Conservation (phyloP, 169 alveolate genomes). For the Eimeria praecox region DNA sequence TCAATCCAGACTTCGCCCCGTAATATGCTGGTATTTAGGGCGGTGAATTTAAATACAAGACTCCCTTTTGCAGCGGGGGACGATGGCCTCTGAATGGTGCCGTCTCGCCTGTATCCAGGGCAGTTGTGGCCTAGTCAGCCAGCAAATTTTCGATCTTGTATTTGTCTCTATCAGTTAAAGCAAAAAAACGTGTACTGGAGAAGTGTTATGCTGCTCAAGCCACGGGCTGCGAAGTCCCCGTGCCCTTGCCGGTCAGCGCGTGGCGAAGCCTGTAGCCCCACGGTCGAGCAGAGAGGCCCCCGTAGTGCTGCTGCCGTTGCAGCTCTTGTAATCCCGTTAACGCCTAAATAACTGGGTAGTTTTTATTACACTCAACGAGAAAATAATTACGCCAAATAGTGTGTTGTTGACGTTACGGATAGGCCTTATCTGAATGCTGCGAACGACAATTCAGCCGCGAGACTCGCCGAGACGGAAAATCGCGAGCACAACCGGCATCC, state of each 20-base stretch:
- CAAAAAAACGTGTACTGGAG: background rate
- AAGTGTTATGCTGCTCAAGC: background rate
- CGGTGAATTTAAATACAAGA: background rate
- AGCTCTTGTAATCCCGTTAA: background rate
- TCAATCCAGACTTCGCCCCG: background rate
- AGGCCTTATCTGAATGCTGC: background rate
- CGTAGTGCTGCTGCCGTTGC: background rate
- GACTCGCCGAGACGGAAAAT: background rate
- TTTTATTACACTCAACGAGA: background rate
- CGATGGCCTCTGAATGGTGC: conserved; percentile 8
- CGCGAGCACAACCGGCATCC: background rate
- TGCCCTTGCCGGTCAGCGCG: background rate
- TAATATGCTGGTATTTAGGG: background rate
- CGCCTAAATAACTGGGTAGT: background rate
- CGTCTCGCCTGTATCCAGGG: conserved; percentile 46
- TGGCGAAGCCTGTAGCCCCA: background rate
- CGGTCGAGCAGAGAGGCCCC: background rate
- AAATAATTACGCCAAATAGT: background rate
- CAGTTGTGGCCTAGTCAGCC: background rate
- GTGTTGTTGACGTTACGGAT: background rate
- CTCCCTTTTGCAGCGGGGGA: background rate
- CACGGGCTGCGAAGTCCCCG: background rate
- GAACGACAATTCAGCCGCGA: background rate
- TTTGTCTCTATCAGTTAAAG: background rate
- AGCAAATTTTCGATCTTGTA: background rate